phyloP scores from a whole-genome alignment of 2,329 filamentous ascomycete species.

The Anisogramma anomala region DNA sequence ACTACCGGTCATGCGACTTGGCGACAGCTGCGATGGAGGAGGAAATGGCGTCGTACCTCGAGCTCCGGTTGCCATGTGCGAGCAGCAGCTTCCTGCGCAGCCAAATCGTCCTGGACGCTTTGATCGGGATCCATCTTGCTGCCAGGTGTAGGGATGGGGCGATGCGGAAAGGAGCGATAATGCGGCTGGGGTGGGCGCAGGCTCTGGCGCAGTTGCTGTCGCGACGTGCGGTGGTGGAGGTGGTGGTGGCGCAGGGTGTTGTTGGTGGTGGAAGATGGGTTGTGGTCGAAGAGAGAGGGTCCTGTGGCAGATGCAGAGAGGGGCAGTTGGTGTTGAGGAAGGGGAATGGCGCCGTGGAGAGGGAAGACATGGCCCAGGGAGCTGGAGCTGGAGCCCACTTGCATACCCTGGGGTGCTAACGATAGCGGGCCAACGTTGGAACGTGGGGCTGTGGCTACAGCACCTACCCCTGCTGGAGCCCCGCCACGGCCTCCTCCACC shows the following conservation, averaged over 20 bases:
- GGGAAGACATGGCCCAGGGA: conserved; percentile 4
- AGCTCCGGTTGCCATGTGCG: conserved; percentile 46
- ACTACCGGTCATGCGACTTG: no score
- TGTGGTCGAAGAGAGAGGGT: not conserved
- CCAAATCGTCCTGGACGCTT: conserved; percentile 31
- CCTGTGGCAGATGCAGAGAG: not conserved
- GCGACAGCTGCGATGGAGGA: not conserved
- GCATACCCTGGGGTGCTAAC: not conserved
- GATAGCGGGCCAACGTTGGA: no score
- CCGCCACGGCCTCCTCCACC: conserved; percentile 2
- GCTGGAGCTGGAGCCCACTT: conserved; percentile 1
- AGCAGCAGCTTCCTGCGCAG: conserved; percentile 49
- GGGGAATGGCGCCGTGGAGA: conserved; percentile 9
- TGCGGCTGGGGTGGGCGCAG: not conserved
- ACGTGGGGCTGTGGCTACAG: not conserved
- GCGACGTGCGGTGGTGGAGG: conserved; percentile 10
- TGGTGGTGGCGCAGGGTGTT: conserved; percentile 16
- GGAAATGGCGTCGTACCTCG: conserved; percentile 32
- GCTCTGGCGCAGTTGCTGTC: conserved; percentile 3
- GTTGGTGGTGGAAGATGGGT: not conserved
- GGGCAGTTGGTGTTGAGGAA: conserved; percentile 8
- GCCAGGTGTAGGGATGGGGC: conserved; percentile 4
- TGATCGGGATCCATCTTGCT: conserved; percentile 28
- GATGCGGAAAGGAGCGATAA: not conserved
- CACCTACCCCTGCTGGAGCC: conserved; percentile 4